Conservation (phyloP, 2,329 filamentous ascomycete genomes). For the Colletotrichum sp. region DNA sequence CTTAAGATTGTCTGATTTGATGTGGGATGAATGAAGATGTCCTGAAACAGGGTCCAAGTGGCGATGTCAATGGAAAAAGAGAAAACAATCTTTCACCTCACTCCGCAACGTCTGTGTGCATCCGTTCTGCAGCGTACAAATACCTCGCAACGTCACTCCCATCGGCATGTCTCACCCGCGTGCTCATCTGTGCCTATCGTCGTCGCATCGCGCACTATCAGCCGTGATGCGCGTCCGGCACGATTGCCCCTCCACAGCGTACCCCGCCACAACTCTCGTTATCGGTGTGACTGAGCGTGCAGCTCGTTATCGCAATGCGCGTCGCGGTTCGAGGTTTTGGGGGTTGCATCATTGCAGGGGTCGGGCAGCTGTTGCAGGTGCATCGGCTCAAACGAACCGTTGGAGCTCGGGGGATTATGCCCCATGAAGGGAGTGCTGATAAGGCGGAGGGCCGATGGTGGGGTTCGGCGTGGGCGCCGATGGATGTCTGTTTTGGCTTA, state of each 20-base stretch:
- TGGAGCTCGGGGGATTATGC: conserved; percentile 4
- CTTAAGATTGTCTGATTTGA: background rate
- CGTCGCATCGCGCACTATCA: background rate
- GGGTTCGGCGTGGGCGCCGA: background rate
- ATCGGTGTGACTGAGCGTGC: background rate
- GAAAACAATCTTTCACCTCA: background rate
- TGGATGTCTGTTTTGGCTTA: background rate
- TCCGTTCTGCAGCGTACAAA: background rate
- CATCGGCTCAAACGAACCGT: conserved; percentile 15
- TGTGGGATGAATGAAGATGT: background rate
- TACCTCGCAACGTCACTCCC: background rate
- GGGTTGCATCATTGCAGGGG: background rate
- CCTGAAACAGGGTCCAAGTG: background rate
- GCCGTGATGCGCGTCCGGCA: background rate
- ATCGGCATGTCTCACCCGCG: background rate
- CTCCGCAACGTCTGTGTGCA: background rate
- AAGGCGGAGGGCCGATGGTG: conserved; percentile 5
- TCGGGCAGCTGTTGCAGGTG: background rate
- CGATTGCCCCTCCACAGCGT: background rate
- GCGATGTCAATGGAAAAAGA: background rate
- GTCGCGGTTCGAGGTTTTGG: background rate
- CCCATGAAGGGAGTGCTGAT: background rate
- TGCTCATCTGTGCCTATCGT: background rate
- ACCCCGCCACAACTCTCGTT: background rate
- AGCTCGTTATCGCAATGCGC: background rate